Evolutionary conservation across 495 filamentous ascomycete genomes (phyloP).

Genomic region (Collariella sp.): DNA sequence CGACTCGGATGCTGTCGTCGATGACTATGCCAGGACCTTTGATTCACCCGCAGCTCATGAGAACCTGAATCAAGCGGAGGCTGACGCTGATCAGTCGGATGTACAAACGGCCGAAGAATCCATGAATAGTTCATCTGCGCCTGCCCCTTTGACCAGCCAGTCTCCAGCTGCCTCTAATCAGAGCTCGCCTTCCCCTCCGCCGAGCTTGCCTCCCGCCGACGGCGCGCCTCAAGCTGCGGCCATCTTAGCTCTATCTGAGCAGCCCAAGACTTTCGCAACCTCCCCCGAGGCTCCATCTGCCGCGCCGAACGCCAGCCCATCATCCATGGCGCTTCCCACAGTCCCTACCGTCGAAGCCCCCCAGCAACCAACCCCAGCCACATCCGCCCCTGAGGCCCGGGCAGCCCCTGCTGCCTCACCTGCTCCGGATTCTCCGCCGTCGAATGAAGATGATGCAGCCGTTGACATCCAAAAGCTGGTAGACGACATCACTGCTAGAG

Average conservation of each 20-base stretch:
- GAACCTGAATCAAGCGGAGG: slow-evolving; percentile 24
- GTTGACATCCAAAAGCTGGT: slow-evolving; percentile 44
- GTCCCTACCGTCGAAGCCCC: slow-evolving; percentile 4
- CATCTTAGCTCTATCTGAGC: slow-evolving; percentile 9
- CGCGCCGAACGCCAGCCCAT: slow-evolving; percentile 15
- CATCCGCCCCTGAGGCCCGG: slow-evolving; percentile 9
- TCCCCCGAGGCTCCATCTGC: slow-evolving; percentile 9
- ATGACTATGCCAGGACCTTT: slow-evolving; percentile 44
- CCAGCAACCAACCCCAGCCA: slow-evolving; percentile 8
- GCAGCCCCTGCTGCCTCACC: slow-evolving; percentile 1
- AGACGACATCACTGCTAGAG: slow-evolving; percentile 43
- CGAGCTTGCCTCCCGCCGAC: slow-evolving; percentile 12
- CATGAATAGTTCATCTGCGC: slow-evolving; percentile 32
- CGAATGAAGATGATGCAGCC: slow-evolving; percentile 30
- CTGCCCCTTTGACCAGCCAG: slow-evolving; percentile 23
- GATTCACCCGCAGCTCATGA: slow-evolving; percentile 31
- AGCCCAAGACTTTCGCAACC: slow-evolving; percentile 1
- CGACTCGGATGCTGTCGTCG: slow-evolving; percentile 27
- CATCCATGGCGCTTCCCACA: slow-evolving; percentile 4
- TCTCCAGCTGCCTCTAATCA: slow-evolving; percentile 21
- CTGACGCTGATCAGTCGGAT: slow-evolving; percentile 32
- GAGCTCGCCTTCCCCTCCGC: slow-evolving; percentile 8
- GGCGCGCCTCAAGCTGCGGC: slow-evolving; percentile 4
- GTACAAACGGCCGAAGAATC: slow-evolving; percentile 34
- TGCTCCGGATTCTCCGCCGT: slow-evolving; percentile 16